phyloP scores from a whole-genome alignment of 208 protist genomes.

The Trypanosoma lewisi region DNA sequence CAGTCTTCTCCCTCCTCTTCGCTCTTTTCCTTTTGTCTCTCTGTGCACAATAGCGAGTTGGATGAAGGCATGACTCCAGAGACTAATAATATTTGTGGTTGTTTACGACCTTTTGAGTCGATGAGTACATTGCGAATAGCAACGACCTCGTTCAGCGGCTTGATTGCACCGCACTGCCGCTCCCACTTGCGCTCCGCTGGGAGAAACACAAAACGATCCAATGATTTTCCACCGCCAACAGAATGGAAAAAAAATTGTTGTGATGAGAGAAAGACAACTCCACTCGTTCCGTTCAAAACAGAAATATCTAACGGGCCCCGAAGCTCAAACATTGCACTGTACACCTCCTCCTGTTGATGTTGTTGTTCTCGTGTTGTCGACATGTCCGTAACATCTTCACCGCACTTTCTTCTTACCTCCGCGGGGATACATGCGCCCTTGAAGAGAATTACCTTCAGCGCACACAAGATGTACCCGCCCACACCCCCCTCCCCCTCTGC shows the following conservation, averaged over 20 bases:
- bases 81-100: constrained; percentile 11
- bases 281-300: constrained; percentile 28
- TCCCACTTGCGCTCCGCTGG: constrained; percentile 13
- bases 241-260: constrained; percentile 50
- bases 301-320: constrained; percentile 5
- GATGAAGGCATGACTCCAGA: background rate
- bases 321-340: constrained; percentile 27
- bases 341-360: constrained; percentile 15
- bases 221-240: background rate
- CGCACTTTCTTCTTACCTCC: background rate
- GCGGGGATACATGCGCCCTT: no score
- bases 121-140: constrained; percentile 2
- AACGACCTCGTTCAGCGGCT: constrained; percentile 7
- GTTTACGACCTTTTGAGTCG: background rate
- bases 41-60: background rate
- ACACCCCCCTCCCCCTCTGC: background rate
- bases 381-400: background rate
- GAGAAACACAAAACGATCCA: constrained; percentile 24
- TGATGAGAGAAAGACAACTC: constrained; percentile 48
- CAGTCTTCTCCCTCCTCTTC: no score
- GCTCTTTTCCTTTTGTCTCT: no score
- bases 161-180: constrained; percentile 9
- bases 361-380: background rate
- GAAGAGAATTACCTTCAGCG: constrained; percentile 23
- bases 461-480: constrained; percentile 1